These are phyloP conservation scores for Mucor piriformis DNA, from an alignment of 371 early-diverging fungal genomes.

Conservation along the genomic window DNA sequence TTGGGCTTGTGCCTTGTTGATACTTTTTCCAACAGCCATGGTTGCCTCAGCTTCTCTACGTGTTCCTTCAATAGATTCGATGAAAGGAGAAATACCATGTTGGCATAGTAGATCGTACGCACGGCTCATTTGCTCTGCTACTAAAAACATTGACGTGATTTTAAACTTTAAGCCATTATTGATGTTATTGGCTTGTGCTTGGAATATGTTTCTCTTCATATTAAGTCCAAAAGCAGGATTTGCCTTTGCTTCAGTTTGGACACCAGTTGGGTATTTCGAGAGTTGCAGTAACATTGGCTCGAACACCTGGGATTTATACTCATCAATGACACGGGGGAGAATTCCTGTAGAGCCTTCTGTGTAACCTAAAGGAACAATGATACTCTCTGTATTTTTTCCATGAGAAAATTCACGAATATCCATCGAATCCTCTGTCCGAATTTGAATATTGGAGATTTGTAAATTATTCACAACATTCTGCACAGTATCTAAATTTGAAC, in stretches of 20 bases:
- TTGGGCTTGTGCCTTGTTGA: neutral
- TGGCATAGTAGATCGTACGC: conserved; percentile 58
- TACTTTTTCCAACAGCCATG: neutral
- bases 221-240: conserved; percentile 53
- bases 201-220: conserved; percentile 45
- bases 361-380: conserved; percentile 66
- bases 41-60: conserved; percentile 22
- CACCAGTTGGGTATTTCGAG: conserved; percentile 42
- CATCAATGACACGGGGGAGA: conserved; percentile 29
- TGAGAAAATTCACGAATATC: conserved; percentile 81
- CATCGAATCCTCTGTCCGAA: conserved; percentile 89
- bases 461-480: conserved; percentile 79
- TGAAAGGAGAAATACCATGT: conserved; percentile 69
- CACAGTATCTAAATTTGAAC: conserved; percentile 72
- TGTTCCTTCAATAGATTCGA: conserved; percentile 42
- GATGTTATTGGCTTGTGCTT: conserved; percentile 28
- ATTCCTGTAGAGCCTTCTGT: conserved; percentile 56
- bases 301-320: conserved; percentile 46
- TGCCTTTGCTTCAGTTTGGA: conserved; percentile 41
- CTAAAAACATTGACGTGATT: conserved; percentile 45
- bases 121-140: conserved; percentile 47
- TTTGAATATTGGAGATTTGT: conserved; percentile 76
- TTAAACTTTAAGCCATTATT: conserved; percentile 24
- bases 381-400: conserved; percentile 64
- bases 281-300: conserved; percentile 53